Conservation (phyloP, 306 rosid genomes). For the Cajanus cajan region DNA sequence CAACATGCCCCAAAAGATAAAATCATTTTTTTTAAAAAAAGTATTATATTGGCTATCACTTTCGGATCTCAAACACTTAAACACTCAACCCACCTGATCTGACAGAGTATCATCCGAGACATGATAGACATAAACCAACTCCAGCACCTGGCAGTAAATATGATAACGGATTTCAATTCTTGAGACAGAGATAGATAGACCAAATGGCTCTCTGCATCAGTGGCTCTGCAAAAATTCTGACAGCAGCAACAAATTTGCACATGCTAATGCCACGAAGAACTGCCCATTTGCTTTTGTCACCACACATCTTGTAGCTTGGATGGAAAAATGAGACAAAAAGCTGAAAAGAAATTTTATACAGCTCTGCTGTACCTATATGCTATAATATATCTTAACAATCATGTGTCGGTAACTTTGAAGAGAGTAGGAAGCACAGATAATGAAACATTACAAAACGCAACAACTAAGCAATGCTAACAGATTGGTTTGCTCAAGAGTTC, state of each 20-base stretch:
- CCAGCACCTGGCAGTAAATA: conserved; percentile 13
- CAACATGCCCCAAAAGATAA: neutral
- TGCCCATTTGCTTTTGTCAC: conserved; percentile 15
- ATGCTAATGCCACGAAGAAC: conserved; percentile 11
- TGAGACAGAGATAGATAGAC: neutral
- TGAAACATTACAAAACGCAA: neutral
- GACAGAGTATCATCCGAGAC: conserved; percentile 21
- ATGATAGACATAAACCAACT: conserved; percentile 6
- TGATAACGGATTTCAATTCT: neutral
- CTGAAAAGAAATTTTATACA: neutral
- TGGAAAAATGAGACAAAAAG: conserved; percentile 22
- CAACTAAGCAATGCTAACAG: neutral
- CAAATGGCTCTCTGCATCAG: conserved; percentile 12
- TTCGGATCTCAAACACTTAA: neutral
- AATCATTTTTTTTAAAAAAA: neutral
- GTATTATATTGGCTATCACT: neutral
- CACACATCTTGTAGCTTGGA: neutral
- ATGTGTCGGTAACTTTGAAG: neutral
- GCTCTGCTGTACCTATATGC: conserved; percentile 1
- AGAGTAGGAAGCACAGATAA: neutral
- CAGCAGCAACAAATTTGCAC: conserved; percentile 25
- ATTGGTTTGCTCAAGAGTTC: neutral
- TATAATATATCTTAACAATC: neutral
- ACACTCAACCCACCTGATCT: neutral
- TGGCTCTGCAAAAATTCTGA: conserved; percentile 14